These are phyloP conservation scores for Salix caprea DNA, from an alignment of 345 rosid species.

Conservation along the genomic window DNA sequence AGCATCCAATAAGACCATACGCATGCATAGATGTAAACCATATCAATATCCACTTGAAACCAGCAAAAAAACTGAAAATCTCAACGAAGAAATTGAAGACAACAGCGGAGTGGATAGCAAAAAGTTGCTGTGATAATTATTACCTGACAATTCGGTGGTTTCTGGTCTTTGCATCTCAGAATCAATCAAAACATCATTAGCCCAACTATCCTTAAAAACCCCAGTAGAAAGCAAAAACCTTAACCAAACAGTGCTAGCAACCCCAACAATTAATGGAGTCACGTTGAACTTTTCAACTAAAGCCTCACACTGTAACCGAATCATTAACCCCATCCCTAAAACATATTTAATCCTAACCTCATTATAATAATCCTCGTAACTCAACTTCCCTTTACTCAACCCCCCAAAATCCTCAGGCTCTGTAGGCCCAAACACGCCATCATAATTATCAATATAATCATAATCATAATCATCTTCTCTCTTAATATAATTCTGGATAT, in stretches of 20 bases:
- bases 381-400: conserved; percentile 12
- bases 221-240: conserved; percentile 47
- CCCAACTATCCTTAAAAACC: conserved; percentile 54
- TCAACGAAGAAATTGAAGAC: not conserved
- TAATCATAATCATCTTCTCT: conserved; percentile 14
- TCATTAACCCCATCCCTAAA: conserved; percentile 59
- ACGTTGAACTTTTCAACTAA: conserved; percentile 53
- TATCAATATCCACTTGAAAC: not conserved
- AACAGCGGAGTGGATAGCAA: too few species aligned
- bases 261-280: conserved; percentile 59
- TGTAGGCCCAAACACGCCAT: conserved; percentile 29
- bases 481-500: not conserved
- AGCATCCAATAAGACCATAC: not conserved
- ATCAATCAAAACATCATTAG: conserved; percentile 43
- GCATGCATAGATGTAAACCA: not conserved
- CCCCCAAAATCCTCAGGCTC: conserved; percentile 53
- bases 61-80: not conserved
- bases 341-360: conserved; percentile 71
- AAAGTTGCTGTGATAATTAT: too few species aligned
- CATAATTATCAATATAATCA: not conserved
- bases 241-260: conserved; percentile 53
- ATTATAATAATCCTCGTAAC: conserved; percentile 49
- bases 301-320: conserved; percentile 69
- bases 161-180: conserved; percentile 52
- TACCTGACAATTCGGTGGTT: too few species aligned